Base-by-base conservation (phyloP, 352 stramenopile genomes). In the Phytophthora pinifolia region DNA sequence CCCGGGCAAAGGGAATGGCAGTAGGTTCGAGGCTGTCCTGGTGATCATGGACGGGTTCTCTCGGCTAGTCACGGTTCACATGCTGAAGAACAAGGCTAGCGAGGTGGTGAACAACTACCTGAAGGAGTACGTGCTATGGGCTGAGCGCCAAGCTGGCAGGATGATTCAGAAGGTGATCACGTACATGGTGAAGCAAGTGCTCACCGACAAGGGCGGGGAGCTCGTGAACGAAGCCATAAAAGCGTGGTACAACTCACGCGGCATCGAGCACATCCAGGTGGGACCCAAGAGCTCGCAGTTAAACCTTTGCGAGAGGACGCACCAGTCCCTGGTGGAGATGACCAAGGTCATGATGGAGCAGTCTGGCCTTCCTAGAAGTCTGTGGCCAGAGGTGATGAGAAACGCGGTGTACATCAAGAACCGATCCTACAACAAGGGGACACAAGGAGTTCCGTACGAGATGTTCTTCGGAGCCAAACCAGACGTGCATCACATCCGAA, bases 351-450 rank as follows among this genome's bases (percentile, higher is more conserved):
- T 17, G 9, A 51, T 51, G 50, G 20, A 25, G 41, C 31, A 55
- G 3, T 25, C 54, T 20, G 54, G 37, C 1, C 37, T 62, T 36
- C 54, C 45, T 18, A 37, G 54, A 0, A 55, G 44, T 32, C 4
- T 62, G 0, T 62, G 43, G 33, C 31, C 45, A 6, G 15, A 52
- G 6, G 44, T 30, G 4, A 9, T 50, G 32, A 32, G n/a, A 1
- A 62, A 55, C 20, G 54, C 36, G 4, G 37, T 62, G 7, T 55
- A 62, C 17, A 29, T 62, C 1, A 55, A 55, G 31, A 62, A 55
- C n/a, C 44, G 45, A 1, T n/a, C 34, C 2, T 61, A 54, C 42
- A 54, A 49, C 17, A 47, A 49, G 4, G 45, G 45, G 8, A 55
- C 54, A 2, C 37, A 49, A 3, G 36, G 44, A 1, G 25, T 62